Percentiles rank a stretch among this genome's conserved stretches.
phyloP scores from a whole-genome alignment of 768 basidiomycete species.

The Dendrothele bispora region DNA sequence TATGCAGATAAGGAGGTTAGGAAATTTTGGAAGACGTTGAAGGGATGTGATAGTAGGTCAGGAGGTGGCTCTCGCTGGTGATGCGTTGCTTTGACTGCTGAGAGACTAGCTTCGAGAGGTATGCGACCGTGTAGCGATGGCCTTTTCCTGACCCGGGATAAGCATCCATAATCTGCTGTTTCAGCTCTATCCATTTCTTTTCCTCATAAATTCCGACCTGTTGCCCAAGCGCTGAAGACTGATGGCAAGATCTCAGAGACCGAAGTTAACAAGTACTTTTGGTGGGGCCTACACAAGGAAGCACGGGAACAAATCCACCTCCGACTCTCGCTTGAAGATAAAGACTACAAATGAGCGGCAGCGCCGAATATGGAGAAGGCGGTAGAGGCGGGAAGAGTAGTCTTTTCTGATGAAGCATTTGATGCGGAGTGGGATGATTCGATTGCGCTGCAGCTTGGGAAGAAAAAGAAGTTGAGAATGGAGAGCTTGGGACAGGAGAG shows the following conservation, averaged over 20 bases:
- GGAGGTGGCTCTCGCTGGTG: not conserved
- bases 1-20: slow-evolving; percentile 10
- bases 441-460: too few species aligned
- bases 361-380: slow-evolving; percentile 2
- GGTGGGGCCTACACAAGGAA: not conserved
- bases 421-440: too few species aligned
- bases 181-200: slow-evolving; percentile 8
- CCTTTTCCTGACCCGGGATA: not conserved
- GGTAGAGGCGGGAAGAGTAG: too few species aligned
- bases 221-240: not conserved
- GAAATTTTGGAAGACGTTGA: slow-evolving; percentile 11
- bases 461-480: too few species aligned
- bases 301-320: not conserved
- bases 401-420: too few species aligned
- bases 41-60: slow-evolving; percentile 5
- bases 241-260: not conserved
- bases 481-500: too few species aligned
- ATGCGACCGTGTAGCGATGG: not conserved
- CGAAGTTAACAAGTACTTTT: not conserved
- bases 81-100: not conserved
- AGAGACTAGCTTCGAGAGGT: not conserved
- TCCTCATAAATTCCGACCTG: not conserved
- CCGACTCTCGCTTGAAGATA: slow-evolving; percentile 6
- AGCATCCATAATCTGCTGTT: slow-evolving; percentile 8
- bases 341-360: slow-evolving; percentile 8